Percentiles rank a stretch among this genome's conserved stretches.
phyloP scores from a whole-genome alignment of 176 grass and related monocot genomes.

The Areca catechu region DNA sequence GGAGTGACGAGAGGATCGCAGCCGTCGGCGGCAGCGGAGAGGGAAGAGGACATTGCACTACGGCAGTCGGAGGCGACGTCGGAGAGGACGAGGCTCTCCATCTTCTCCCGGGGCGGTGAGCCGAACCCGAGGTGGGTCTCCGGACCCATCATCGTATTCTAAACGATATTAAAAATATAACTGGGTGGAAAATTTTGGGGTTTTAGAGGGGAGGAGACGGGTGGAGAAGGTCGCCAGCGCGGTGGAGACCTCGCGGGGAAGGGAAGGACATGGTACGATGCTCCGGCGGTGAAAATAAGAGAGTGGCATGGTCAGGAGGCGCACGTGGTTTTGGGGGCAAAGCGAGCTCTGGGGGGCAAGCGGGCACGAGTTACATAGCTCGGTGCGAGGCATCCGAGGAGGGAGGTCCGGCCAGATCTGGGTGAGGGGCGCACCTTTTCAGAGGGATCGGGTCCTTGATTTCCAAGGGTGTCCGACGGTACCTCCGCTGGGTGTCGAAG shows the following conservation, averaged over 20 bases:
- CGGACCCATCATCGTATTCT: slow-evolving; percentile 16
- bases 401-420: too few relatives aligned
- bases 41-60: slow-evolving; percentile 32
- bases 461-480: too few relatives aligned
- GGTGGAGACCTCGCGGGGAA: neutral
- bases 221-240: neutral
- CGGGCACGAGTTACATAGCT: too few relatives aligned
- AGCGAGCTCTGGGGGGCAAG: too few relatives aligned
- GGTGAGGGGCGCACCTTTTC: too few relatives aligned
- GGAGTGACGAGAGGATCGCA: slow-evolving; percentile 31
- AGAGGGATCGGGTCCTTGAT: too few relatives aligned
- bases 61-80: slow-evolving; percentile 7
- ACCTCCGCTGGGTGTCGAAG: too few relatives aligned
- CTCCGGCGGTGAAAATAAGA: slow-evolving; percentile 1
- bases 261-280: neutral
- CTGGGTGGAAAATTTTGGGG: too few relatives aligned
- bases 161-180: neutral
- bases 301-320: too few relatives aligned
- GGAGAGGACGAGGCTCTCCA: slow-evolving; percentile 18
- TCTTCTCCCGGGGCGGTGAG: slow-evolving; percentile 2
- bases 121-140: slow-evolving; percentile 9
- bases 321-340: too few relatives aligned
- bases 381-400: too few relatives aligned
- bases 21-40: slow-evolving; percentile 25
- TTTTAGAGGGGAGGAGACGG: neutral